Conservation (phyloP, 2,329 filamentous ascomycete genomes). For the Purpureocillium lavendulum region DNA sequence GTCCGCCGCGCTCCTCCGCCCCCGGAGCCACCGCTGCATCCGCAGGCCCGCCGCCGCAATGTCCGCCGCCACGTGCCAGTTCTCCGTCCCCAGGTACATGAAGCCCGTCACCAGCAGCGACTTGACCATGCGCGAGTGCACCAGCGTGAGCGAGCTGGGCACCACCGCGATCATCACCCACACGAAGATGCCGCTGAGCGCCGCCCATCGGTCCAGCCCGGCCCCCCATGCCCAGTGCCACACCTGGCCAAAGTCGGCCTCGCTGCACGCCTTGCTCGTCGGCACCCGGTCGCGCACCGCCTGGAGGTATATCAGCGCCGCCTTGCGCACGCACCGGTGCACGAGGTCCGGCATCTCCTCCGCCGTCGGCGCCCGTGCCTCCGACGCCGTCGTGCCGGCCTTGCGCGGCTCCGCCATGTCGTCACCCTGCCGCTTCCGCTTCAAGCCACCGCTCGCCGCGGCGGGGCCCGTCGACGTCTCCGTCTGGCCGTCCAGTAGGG, state of each 20-base stretch:
- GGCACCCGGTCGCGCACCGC: constrained; percentile 34
- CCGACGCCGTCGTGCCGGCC: constrained; percentile 4
- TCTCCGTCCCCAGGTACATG: constrained; percentile 37
- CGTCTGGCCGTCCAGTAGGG: constrained; percentile 5
- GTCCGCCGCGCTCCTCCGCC: constrained; percentile 7
- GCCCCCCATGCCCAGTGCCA: constrained; percentile 41
- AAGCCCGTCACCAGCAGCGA: constrained; percentile 33
- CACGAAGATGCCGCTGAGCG: constrained; percentile 37
- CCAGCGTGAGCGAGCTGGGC: constrained; percentile 27
- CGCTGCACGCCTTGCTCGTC: constrained; percentile 29
- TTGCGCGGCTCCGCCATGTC: constrained; percentile 4
- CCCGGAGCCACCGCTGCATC: constrained; percentile 34
- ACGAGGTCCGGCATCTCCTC: constrained; percentile 29
- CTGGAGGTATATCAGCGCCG: constrained; percentile 38
- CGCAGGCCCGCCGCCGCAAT: constrained; percentile 26
- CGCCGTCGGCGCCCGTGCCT: constrained; percentile 4
- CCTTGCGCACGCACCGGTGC: constrained; percentile 36
- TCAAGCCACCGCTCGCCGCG: constrained; percentile 1
- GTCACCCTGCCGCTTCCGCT: constrained; percentile 8
- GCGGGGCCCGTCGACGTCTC: background rate
- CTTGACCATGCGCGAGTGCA: constrained; percentile 36
- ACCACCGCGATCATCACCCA: constrained; percentile 38
- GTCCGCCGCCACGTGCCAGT: constrained; percentile 35
- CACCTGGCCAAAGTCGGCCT: constrained; percentile 30
- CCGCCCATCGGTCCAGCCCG: constrained; percentile 35